Base-by-base conservation (phyloP, 345 rosid species). In the Sisymbrium altissimum region DNA sequence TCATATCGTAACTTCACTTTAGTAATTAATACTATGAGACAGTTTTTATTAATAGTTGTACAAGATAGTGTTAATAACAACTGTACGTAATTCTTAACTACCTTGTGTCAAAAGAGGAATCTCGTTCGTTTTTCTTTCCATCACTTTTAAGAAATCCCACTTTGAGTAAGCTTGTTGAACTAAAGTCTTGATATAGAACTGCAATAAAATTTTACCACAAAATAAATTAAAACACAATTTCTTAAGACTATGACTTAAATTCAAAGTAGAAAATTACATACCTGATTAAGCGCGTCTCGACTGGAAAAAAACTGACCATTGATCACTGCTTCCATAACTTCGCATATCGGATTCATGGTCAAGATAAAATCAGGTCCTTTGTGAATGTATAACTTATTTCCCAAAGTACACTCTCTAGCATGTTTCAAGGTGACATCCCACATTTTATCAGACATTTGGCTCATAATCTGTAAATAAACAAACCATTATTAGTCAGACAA, bases 341-440 rank as follows among this genome's bases (percentile, higher is more conserved):
- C 87, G 49, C 98, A 89, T 3, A 94, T 79, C 3, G 98, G 96
- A 60, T 87, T 88, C 7, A 94, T 52, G 35, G 76, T 66, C 61
- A 91, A 14, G 15, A 8, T 5, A 76, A 10, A 85, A 61, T 77
- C 57, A 2, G 63, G 27, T 45, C 82, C 89, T 1, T 60, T 68
- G 48, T 57, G 84, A 13, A 86, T 45, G 52, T 84, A 87, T 19
- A 46, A 62, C 67, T 80, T 85, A 82, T 81, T 84, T 38, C 93
- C 97, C 88, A 83, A 53, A 23, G 25, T 68, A 76, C 98, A 94
- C 23, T 72, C 84, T 73, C 82, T 82, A 2, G 97, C 97, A 57
- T 94, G 98, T 63, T 87, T 91, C 17, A 85, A 71, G 0, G 85
- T 85, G 19, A 74, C 86, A 33, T 87, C 93, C 98, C 98, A 94